A percentile compares a stretch with the other conserved stretches of the same genome.
Conservation (phyloP, 2,329 filamentous ascomycete species). For the Rachicladosporium sp. region DNA sequence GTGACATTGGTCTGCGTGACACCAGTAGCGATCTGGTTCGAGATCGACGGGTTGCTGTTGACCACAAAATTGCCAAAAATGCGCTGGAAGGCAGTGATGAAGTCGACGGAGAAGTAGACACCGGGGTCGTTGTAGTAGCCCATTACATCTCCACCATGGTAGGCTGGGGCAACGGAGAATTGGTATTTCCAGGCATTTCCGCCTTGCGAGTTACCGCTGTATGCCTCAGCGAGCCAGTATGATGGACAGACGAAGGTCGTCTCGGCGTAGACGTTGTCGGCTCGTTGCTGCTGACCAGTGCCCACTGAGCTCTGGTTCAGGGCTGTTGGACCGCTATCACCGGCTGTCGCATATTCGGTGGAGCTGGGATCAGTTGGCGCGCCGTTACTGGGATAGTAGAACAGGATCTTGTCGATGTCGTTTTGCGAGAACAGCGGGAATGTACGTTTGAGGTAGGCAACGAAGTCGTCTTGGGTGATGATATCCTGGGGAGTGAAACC, state of each 20-base stretch:
- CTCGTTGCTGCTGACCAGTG: constrained; percentile 44
- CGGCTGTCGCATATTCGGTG: constrained; percentile 20
- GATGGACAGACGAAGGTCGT: constrained; percentile 43
- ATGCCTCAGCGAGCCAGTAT: constrained; percentile 44
- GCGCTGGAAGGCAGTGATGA: constrained; percentile 26
- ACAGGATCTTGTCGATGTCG: constrained; percentile 28
- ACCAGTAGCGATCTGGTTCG: constrained; percentile 19
- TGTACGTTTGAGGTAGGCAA: constrained; percentile 26
- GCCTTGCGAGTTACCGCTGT: constrained; percentile 12
- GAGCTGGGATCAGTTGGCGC: constrained; percentile 4
- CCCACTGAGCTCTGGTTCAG: constrained; percentile 38
- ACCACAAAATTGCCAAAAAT: constrained; percentile 39
- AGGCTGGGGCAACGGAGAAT: constrained; percentile 32
- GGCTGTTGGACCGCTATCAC: constrained; percentile 30
- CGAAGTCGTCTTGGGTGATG: constrained; percentile 28
- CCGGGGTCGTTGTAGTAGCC: constrained; percentile 24
- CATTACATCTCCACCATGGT: constrained; percentile 28
- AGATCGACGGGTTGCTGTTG: constrained; percentile 29
- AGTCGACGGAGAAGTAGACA: constrained; percentile 8
- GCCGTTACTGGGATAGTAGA: constrained; percentile 25
- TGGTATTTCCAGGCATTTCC: constrained; percentile 37
- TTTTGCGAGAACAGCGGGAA: constrained; percentile 31
- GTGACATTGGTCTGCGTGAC: constrained; percentile 7
- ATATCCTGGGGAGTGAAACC: constrained; percentile 35
- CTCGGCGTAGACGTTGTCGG: constrained; percentile 42